Conservation (phyloP, 306 rosid genomes). For the Dryas octopetala region DNA sequence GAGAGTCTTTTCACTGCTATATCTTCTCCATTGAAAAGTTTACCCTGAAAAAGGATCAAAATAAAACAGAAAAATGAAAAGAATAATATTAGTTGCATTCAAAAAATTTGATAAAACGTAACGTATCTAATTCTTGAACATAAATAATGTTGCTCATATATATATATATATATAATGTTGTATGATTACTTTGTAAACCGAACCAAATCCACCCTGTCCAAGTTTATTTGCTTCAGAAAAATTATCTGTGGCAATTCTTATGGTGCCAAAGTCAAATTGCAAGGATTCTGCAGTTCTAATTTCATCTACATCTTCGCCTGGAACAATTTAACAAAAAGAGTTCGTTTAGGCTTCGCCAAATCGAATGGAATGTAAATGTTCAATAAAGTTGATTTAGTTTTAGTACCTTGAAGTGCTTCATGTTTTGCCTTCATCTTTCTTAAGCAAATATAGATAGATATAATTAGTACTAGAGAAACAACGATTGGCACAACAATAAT, state of each 20-base stretch:
- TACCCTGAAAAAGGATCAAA: too few relatives aligned
- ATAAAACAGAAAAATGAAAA: too few relatives aligned
- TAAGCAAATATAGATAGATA: conserved; percentile 20
- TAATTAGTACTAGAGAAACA: background rate
- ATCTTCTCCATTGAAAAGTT: too few relatives aligned
- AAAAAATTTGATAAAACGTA: too few relatives aligned
- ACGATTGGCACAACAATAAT: conserved; percentile 21
- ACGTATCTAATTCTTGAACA: too few relatives aligned
- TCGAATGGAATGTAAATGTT: too few relatives aligned
- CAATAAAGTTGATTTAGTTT: too few relatives aligned
- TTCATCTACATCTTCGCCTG: conserved; percentile 19
- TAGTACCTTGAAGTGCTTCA: too few relatives aligned
- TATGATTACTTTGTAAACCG: conserved; percentile 48
- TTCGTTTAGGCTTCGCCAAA: background rate
- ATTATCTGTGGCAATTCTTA: conserved; percentile 36
- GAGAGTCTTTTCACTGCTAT: too few relatives aligned
- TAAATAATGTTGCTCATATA: too few relatives aligned
- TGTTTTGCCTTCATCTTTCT: conserved; percentile 10
- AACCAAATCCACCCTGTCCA: conserved; percentile 65
- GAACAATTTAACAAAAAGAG: background rate
- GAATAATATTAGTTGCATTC: too few relatives aligned
- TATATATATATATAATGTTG: too few relatives aligned
- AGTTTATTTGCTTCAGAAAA: conserved; percentile 49
- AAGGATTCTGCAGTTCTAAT: conserved; percentile 17
- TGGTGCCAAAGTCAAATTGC: conserved; percentile 32